A percentile compares a stretch with the other conserved stretches of the same genome.
These are phyloP conservation scores for Papiliotrema fonsecae DNA, from an alignment of 1,284 basidiomycete species.

Conservation along the genomic window DNA sequence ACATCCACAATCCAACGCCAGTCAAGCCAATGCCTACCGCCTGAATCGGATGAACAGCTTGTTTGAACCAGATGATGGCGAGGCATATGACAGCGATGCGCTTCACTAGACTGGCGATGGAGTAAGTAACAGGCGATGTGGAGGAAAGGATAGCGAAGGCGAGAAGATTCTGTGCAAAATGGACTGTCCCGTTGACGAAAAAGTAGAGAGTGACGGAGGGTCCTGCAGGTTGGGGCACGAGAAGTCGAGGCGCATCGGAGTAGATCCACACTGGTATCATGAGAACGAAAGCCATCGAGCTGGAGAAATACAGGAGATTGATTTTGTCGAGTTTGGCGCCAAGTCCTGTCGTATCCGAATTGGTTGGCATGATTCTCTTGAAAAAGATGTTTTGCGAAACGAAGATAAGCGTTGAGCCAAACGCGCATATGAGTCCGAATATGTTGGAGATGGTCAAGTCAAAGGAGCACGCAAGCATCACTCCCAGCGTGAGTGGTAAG, in stretches of 20 bases:
- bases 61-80: slow-evolving; percentile 95
- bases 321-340: slow-evolving; percentile 82
- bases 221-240: slow-evolving; percentile 8
- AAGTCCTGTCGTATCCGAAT: slow-evolving; percentile 23
- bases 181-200: slow-evolving; percentile 86
- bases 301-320: slow-evolving; percentile 92
- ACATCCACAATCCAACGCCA: slow-evolving; percentile 88
- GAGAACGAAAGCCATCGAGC: slow-evolving; percentile 84
- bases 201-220: slow-evolving; percentile 60
- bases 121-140: slow-evolving; percentile 97
- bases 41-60: slow-evolving; percentile 78
- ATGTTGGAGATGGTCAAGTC: slow-evolving; percentile 81
- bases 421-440: slow-evolving; percentile 79
- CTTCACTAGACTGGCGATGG: slow-evolving; percentile 95
- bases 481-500: slow-evolving; percentile 88
- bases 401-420: slow-evolving; percentile 91
- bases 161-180: slow-evolving; percentile 95
- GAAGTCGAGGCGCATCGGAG: slow-evolving; percentile 59
- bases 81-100: slow-evolving; percentile 97
- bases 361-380: slow-evolving; percentile 90
- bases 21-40: slow-evolving; percentile 81
- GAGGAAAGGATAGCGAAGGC: slow-evolving; percentile 93
- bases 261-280: slow-evolving; percentile 94
- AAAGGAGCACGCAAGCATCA: slow-evolving; percentile 95
- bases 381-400: slow-evolving; percentile 99